Base-by-base conservation (phyloP, 106 monocot species). In the Apostasia shenzhenica region DNA sequence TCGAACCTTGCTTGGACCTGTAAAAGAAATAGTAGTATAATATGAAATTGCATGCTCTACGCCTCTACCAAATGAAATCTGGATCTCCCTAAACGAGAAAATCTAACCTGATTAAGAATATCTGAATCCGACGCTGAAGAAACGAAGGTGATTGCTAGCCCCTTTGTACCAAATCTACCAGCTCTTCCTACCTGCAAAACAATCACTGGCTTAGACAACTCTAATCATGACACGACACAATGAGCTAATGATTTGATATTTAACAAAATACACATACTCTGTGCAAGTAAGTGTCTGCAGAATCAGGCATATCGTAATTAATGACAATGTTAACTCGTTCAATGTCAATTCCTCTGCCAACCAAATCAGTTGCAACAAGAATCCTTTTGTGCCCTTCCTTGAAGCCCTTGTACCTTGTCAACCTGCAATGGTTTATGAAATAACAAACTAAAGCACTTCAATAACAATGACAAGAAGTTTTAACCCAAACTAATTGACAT, bases 291-390 rank as follows among this genome's bases (percentile, higher is more conserved):
- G 99, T 88, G 26, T 99, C 99, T 26, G 99, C 93, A 59, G 99
- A 99, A 82, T 99, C 99, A 59, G 99, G 99, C 99, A 99, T 99
- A 68, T 99, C 99, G 76, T 99, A 99, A 70, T 93, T 99, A 44
- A 99, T 90, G 2, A 99, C 99, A 70, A 99, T 99, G 83, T 99
- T 99, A 55, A 99, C 99, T n/a, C 99, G 93, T 75, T 99, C 99
- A 67, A 99, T 99, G 68, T 99, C 99, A 75, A 93, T 99, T 41
- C 99, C 99, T 61, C 99, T 83, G 38, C 99, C 99, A 62, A 99
- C 99, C 55, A 99, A 67, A 81, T 93, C 93, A 6, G 99, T 99
- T 1, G 93, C 93, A 4, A 90, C 99, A 52, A 99, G 88, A 70
- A 99, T 99, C 63, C 99, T 85, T 73, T 99, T 99, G 67, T 84